Evolutionary conservation across 805 yeast genomes (phyloP).

Genomic region (Candida glaebosa): DNA sequence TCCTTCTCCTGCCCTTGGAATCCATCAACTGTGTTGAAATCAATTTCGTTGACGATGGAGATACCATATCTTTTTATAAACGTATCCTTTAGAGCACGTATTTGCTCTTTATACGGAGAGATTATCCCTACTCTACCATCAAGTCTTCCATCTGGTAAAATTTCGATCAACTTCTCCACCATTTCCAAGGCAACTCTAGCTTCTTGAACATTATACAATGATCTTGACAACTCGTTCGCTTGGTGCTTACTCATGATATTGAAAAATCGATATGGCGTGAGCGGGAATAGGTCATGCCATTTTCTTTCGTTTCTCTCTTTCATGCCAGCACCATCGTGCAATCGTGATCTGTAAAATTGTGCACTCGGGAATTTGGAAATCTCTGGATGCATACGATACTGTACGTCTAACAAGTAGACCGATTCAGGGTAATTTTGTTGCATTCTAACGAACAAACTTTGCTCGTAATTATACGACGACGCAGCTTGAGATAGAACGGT

Average conservation of each 20-base stretch:
- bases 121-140: conserved; percentile 81
- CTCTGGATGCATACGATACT: conserved; percentile 96
- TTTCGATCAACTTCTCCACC: conserved; percentile 45
- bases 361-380: conserved; percentile 83
- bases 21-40: conserved; percentile 95
- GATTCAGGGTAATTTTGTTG: conserved; percentile 59
- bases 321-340: conserved; percentile 81
- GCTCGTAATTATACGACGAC: conserved; percentile 75
- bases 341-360: conserved; percentile 71
- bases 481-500: conserved; percentile 92
- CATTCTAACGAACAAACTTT: conserved; percentile 92
- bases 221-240: conserved; percentile 60
- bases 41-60: conserved; percentile 60
- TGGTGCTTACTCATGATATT: conserved; percentile 62
- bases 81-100: conserved; percentile 50
- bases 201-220: conserved; percentile 69
- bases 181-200: conserved; percentile 71
- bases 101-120: conserved; percentile 93
- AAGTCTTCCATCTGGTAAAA: conserved; percentile 52
- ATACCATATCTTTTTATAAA: conserved; percentile 64
- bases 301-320: conserved; percentile 52
- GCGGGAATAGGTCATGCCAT: conserved; percentile 64
- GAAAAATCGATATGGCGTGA: conserved; percentile 78
- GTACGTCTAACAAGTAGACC: conserved; percentile 78
- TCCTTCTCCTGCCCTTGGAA: conserved; percentile 92